These are phyloP conservation scores for Aaosphaeria pasadenensis DNA, from an alignment of 2,329 filamentous ascomycete genomes.

Conservation along the genomic window DNA sequence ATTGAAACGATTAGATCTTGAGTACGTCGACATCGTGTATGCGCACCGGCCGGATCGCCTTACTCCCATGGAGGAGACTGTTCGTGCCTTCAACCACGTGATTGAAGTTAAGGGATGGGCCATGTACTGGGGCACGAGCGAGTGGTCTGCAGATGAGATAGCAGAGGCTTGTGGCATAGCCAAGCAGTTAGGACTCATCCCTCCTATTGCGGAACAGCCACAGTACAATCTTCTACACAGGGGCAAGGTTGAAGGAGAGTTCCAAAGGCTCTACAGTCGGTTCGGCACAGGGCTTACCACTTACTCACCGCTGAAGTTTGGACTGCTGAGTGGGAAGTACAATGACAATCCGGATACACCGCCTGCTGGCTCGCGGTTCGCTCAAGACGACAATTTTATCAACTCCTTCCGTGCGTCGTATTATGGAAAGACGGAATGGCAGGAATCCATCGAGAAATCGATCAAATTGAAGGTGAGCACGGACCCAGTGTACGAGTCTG, in stretches of 20 bases:
- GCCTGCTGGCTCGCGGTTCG: constrained; percentile 57
- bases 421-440: constrained; percentile 51
- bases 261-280: constrained; percentile 52
- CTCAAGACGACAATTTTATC: constrained; percentile 57
- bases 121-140: constrained; percentile 63
- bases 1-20: constrained; percentile 56
- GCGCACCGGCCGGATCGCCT: constrained; percentile 66
- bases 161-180: constrained; percentile 58
- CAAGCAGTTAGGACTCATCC: constrained; percentile 59
- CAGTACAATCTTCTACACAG: constrained; percentile 59
- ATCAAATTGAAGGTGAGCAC: constrained; percentile 34
- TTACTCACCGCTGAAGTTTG: constrained; percentile 56
- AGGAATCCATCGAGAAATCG: constrained; percentile 53
- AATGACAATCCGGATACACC: constrained; percentile 53
- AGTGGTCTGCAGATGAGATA: constrained; percentile 60
- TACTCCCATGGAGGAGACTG: constrained; percentile 69
- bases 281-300: constrained; percentile 55
- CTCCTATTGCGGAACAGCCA: constrained; percentile 51
- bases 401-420: constrained; percentile 42
- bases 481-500: neutral
- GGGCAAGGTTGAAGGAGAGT: constrained; percentile 58
- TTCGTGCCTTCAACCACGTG: constrained; percentile 69
- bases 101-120: constrained; percentile 65
- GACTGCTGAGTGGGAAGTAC: constrained; percentile 61
- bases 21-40: constrained; percentile 68